Evolutionary conservation across 2,329 filamentous ascomycete genomes (phyloP).

Genomic region (Ceratocystis diversiconidia): DNA sequence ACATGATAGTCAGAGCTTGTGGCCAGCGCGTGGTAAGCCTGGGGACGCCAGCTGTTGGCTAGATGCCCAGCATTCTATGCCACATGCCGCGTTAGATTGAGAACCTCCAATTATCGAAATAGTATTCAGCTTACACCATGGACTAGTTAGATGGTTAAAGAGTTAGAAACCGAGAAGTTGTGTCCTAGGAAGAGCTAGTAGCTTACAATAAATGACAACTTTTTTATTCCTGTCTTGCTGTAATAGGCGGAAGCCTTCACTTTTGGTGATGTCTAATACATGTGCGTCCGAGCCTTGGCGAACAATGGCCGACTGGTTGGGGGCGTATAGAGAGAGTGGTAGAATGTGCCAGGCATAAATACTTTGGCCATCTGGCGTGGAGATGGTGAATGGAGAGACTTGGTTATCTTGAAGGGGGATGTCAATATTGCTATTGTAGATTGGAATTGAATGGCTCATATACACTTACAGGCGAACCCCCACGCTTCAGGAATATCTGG

Average conservation of each 20-base stretch:
- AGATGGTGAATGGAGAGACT: conserved; percentile 69
- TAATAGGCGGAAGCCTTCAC: conserved; percentile 46
- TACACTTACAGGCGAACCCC: conserved; percentile 60
- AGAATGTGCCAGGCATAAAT: conserved; percentile 87
- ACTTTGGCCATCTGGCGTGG: conserved; percentile 58
- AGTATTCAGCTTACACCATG: conserved; percentile 13
- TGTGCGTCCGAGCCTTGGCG: conserved; percentile 36
- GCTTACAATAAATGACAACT: conserved; percentile 41
- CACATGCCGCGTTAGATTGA: conserved; percentile 6
- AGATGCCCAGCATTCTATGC: conserved; percentile 70
- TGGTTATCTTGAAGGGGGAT: conserved; percentile 52
- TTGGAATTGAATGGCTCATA: background rate
- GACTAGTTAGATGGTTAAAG: conserved; percentile 8
- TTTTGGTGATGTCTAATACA: conserved; percentile 38
- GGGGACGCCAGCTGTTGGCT: conserved; percentile 61
- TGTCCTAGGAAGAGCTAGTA: background rate
- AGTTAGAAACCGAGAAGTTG: no score
- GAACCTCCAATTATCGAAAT: background rate
- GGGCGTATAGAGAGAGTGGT: conserved; percentile 59
- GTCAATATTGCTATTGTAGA: conserved; percentile 13
- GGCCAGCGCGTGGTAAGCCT: conserved; percentile 63
- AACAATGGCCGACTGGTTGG: conserved; percentile 51
- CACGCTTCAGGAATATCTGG: conserved; percentile 64
- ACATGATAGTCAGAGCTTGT: conserved; percentile 64
- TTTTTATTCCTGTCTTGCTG: conserved; percentile 47